Base-by-base conservation (phyloP, 495 filamentous ascomycete species). In the Barbatosphaeria neglecta region DNA sequence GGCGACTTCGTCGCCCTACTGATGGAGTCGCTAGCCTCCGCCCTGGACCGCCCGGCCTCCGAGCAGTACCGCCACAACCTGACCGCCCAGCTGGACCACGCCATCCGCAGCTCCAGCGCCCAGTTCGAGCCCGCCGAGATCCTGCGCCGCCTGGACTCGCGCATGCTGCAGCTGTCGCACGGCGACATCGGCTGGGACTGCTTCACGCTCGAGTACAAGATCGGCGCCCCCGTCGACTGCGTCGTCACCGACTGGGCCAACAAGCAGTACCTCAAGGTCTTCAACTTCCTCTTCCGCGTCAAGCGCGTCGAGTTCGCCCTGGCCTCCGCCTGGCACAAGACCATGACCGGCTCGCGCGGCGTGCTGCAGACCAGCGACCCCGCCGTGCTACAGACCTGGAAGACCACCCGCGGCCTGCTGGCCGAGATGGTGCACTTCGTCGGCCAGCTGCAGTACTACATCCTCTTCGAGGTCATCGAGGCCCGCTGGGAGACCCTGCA, bases 171-270 rank as follows among this genome's bases (percentile, higher is more conserved):
- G 62, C 77, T 95, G 41, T 87, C 83, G 43, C 89, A 95, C 60
- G 93, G 93, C 45, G 92, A 99, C 55, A 96, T 95, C 42, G 93
- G 93, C 49, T 99, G 93, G 93, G 93, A 99, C 61, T 94, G 92
- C 63, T 99, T 99, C 66, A 99, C 93, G 1, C 76, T 99, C 23
- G 93, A 99, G 61, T 99, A 99, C 68, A 95, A 95, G 63, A 89
- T 97, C 48, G 92, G 96, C 59, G 87, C 92, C 8, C 93, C 93
- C 0, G 87, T 97, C 20, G 93, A 99, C 57, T 92, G 97, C 44
- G 88, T 99, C 44, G 90, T 99, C 11, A 96, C 90, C 1, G 86
- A 90, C 1, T 94, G 86, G 78, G 88, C 85, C 28, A 90, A 86
- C 45, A 86, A 87, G 2, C 90, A 97, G 59, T 99, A 99, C 62